Base-by-base conservation (phyloP, 768 basidiomycete species). In the Omphalotus guepiniiformis region DNA sequence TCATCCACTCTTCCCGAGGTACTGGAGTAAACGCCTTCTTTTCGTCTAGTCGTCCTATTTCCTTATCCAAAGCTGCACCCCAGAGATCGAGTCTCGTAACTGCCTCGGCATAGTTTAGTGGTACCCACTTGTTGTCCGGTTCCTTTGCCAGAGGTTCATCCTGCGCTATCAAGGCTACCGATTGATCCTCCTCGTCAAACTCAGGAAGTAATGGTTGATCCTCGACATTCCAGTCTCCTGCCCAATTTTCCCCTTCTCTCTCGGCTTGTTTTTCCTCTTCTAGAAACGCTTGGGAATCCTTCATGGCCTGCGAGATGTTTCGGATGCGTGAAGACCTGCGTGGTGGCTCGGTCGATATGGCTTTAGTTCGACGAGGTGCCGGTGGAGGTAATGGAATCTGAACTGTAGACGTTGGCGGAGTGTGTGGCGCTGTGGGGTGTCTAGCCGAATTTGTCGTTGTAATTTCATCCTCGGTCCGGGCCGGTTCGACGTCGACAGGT, bases 1-100 rank as follows among this genome's bases (percentile, higher is more conserved):
- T 42, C 18, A 22, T 35, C 13, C 39, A 29, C 22, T 42, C 25
- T 19, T 34, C 34, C 1, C n/a, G 11, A n/a, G 21, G 28, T 11
- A 49, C 48, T 9, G 40, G 23, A 3, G 40, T 29, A 22, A 34
- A 49, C 4, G 37, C 48, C 16, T 42, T 35, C 11, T 40, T 41
- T 13, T 7, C 25, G 34, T 27, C 18, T 6, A 49, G 26, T n/a
- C 29, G 23, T 4, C 27, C 40, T n/a, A 39, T 32, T 34, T 49
- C 48, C 42, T 16, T n/a, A n/a, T n/a, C n/a, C n/a, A n/a, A n/a
- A n/a, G n/a, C n/a, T n/a, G n/a, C n/a, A n/a, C n/a, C n/a, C n/a
- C n/a, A n/a, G n/a, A n/a, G n/a, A n/a, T n/a, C n/a, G n/a, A n/a
- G n/a, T n/a, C n/a, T n/a, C n/a, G n/a, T n/a, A n/a, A n/a, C n/a